Conservation (phyloP, 169 alveolate genomes). For the Eimeria praecox region DNA sequence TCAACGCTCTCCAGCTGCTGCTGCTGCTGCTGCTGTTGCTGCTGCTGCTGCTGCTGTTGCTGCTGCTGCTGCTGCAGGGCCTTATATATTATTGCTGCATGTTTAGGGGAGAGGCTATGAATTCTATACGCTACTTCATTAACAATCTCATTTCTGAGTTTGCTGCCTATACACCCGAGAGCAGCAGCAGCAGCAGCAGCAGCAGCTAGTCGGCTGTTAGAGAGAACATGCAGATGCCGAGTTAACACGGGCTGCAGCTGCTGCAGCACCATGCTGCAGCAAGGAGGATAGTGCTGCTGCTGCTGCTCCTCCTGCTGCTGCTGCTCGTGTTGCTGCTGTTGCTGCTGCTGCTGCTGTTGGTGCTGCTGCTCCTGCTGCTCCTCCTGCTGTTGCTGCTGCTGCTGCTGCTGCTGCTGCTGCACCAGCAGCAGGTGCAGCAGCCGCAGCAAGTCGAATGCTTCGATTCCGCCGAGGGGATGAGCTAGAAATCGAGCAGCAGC, state of each 20-base stretch:
- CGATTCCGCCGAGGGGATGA: conserved; percentile 21
- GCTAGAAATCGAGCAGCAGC: conserved; percentile 19
- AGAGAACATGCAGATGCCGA: conserved; percentile 9
- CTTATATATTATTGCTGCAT: not conserved
- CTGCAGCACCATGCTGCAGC: not conserved
- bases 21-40: not conserved
- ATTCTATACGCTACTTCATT: not conserved
- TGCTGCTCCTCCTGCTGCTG: not conserved
- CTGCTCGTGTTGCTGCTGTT: no score
- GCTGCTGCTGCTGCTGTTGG: not conserved
- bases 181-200: conserved; percentile 29
- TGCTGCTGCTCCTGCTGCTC: conserved; percentile 15
- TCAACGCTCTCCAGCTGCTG: not conserved
- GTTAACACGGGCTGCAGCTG: not conserved
- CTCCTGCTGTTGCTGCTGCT: no score
- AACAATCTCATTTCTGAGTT: not conserved
- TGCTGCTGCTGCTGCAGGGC: conserved; percentile 10
- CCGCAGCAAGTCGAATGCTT: conserved; percentile 1
- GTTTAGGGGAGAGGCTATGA: not conserved
- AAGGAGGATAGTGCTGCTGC: conserved; percentile 18
- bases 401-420: not conserved
- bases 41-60: not conserved
- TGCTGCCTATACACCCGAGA: conserved; percentile 34
- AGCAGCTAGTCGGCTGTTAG: conserved; percentile 3
- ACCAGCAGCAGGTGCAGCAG: conserved; percentile 11